Base-by-base conservation (phyloP, 2,329 filamentous ascomycete species). In the Myriosclerotinia curreyana region DNA sequence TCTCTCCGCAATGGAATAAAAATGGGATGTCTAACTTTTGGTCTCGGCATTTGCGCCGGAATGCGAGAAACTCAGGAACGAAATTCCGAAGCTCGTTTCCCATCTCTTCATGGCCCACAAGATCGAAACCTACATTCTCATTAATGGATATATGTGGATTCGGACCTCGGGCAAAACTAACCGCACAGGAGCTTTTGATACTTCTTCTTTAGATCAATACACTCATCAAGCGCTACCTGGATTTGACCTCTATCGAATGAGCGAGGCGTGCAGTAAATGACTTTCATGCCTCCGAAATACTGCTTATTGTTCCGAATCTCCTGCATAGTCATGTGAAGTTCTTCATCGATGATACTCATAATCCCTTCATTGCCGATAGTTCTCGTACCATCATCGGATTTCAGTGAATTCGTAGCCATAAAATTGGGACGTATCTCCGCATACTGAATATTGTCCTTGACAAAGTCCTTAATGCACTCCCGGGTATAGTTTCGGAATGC, bases 1-100 rank as follows among this genome's bases (percentile, higher is more conserved):
- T 90, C 76, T 92, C 89, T 31, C 89, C 89, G 68, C 89, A 91
- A 75, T 92, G 89, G 71, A 92, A 90, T 48, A 92, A 78, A 71
- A 91, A 90, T 0, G 89, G 89, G 3, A 92, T 88, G 0, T 85
- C 79, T 5, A 88, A 65, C 0, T 72, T 70, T 0, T 78, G 73
- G 1, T 68, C 64, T 7, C 75, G 71, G 75, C 87, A 90, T 0
- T 79, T 75, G 38, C 77, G 70, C 60, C 80, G 76, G 71, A 90
- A 89, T 1, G 78, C 77, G 3, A 86, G 75, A 8, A 91, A 79
- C 66, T 87, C 79, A 0, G 75, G 70, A 0, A 83, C 75, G 64
- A 85, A 86, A 60, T 82, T 79, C 52, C 78, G 81, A 5, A 88
- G 80, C 9, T 88, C 85, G 50, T 86, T 86, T 28, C 82, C 81